Evolutionary conservation across 208 protist species (phyloP).

Genomic region (Trypanosoma scelopori): DNA sequence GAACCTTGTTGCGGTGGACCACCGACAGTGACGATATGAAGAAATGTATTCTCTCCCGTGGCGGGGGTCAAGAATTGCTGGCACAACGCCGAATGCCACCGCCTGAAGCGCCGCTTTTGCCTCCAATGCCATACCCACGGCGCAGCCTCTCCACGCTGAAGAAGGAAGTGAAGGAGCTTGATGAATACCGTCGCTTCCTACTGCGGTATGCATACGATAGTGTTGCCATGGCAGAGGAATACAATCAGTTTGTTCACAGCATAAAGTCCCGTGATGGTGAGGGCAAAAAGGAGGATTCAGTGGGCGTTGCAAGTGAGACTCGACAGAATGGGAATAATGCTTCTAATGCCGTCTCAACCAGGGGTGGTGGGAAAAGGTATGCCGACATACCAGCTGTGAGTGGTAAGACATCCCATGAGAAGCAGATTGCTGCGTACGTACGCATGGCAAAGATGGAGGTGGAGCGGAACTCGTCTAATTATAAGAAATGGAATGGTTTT

Average conservation of each 20-base stretch:
- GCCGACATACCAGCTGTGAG: background rate
- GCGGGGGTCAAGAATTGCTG: background rate
- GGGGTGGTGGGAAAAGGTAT: background rate
- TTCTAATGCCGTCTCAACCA: background rate
- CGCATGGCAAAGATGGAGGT: slow-evolving; percentile 31
- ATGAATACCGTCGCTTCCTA: slow-evolving; percentile 23
- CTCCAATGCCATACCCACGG: slow-evolving; percentile 18
- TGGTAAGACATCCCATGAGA: slow-evolving; percentile 6
- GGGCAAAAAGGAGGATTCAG: background rate
- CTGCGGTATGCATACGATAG: slow-evolving; percentile 23
- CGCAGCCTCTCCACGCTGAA: slow-evolving; percentile 13
- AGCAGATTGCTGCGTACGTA: slow-evolving; percentile 23
- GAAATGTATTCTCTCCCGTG: background rate
- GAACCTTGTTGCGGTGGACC: background rate
- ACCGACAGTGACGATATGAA: background rate
- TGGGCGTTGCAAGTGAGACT: background rate
- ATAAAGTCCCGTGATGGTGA: background rate
- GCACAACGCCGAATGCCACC: slow-evolving; percentile 3
- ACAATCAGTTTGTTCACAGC: slow-evolving; percentile 7
- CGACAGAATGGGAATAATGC: background rate
- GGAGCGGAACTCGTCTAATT: slow-evolving; percentile 17
- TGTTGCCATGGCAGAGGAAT: slow-evolving; percentile 17
- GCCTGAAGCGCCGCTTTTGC: slow-evolving; percentile 22
- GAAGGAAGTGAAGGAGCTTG: slow-evolving; percentile 24
- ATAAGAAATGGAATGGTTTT: slow-evolving; percentile 30